Conservation (phyloP, 2,329 filamentous ascomycete species). For the Neofusicoccum kwambonambiense region DNA sequence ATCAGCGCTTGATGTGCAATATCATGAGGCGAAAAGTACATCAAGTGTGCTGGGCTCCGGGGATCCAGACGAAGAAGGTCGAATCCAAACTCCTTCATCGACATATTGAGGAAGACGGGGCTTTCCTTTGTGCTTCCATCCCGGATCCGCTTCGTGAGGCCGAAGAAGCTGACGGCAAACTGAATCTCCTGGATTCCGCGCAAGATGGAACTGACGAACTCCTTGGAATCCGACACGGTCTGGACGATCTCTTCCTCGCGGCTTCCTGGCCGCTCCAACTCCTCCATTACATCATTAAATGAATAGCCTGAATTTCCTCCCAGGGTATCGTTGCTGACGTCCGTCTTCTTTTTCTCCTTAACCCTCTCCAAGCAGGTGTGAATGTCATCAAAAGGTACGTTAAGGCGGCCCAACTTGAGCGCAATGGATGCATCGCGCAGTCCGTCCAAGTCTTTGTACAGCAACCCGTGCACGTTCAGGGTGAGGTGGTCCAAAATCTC, state of each 20-base stretch:
- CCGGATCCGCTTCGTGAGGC: constrained; percentile 76
- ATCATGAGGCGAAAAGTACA: constrained; percentile 94
- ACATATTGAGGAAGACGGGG: constrained; percentile 77
- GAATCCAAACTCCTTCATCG: constrained; percentile 94
- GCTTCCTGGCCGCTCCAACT: constrained; percentile 67
- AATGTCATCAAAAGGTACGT: constrained; percentile 87
- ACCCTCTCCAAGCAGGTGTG: constrained; percentile 60
- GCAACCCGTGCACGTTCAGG: constrained; percentile 85
- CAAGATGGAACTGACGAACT: constrained; percentile 85
- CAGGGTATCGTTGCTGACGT: constrained; percentile 24
- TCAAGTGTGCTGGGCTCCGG: constrained; percentile 90
- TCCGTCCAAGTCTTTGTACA: constrained; percentile 82
- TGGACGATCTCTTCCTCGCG: constrained; percentile 69
- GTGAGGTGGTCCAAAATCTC: constrained; percentile 86
- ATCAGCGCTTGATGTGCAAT: constrained; percentile 92
- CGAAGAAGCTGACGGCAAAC: constrained; percentile 88
- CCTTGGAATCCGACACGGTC: constrained; percentile 86
- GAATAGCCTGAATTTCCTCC: constrained; percentile 56
- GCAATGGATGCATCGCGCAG: constrained; percentile 87
- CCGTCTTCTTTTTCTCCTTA: constrained; percentile 42
- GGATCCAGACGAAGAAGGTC: constrained; percentile 89
- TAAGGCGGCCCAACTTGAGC: constrained; percentile 85
- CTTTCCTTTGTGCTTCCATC: constrained; percentile 61
- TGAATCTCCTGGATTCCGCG: constrained; percentile 95
- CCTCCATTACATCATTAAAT: constrained; percentile 71